Evolutionary conservation across 495 filamentous ascomycete species (phyloP).

Genomic region (Aspergillus cavernicola): DNA sequence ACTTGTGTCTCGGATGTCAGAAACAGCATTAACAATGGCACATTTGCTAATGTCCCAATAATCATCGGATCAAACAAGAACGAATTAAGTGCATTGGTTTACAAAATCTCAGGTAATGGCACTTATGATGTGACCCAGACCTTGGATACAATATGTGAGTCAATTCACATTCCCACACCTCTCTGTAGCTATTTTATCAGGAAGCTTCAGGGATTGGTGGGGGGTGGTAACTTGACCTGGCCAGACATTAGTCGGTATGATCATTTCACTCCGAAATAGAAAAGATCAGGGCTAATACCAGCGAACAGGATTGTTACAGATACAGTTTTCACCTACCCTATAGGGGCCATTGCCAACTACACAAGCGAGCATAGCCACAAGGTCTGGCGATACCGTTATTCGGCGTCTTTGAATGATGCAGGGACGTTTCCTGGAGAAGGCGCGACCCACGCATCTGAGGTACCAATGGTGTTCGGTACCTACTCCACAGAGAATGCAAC

Average conservation of each 20-base stretch:
- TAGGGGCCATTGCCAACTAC: slow-evolving; percentile 17
- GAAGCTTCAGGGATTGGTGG: too few species aligned
- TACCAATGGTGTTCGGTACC: slow-evolving; percentile 28
- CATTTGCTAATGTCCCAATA: slow-evolving; percentile 18
- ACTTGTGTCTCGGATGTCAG: too few species aligned
- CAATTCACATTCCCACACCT: too few species aligned
- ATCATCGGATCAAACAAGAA: slow-evolving; percentile 20
- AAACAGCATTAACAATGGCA: neutral
- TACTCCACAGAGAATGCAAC: slow-evolving; percentile 19
- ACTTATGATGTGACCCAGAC: neutral
- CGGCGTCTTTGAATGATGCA: slow-evolving; percentile 28
- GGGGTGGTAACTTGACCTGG: too few species aligned
- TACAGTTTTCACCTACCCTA: slow-evolving; percentile 20
- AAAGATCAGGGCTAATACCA: neutral
- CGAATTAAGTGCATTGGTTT: slow-evolving; percentile 13
- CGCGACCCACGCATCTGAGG: slow-evolving; percentile 27
- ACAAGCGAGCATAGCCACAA: slow-evolving; percentile 16
- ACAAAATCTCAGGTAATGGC: neutral
- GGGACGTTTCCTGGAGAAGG: slow-evolving; percentile 13
- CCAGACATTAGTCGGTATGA: too few species aligned
- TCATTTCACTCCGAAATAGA: too few species aligned
- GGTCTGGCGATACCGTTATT: slow-evolving; percentile 30
- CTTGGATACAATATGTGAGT: too few species aligned
- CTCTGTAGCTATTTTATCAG: too few species aligned
- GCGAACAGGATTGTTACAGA: slow-evolving; percentile 20